Evolutionary conservation across 495 filamentous ascomycete genomes (phyloP).

Genomic region (Margaritispora aquatica): DNA sequence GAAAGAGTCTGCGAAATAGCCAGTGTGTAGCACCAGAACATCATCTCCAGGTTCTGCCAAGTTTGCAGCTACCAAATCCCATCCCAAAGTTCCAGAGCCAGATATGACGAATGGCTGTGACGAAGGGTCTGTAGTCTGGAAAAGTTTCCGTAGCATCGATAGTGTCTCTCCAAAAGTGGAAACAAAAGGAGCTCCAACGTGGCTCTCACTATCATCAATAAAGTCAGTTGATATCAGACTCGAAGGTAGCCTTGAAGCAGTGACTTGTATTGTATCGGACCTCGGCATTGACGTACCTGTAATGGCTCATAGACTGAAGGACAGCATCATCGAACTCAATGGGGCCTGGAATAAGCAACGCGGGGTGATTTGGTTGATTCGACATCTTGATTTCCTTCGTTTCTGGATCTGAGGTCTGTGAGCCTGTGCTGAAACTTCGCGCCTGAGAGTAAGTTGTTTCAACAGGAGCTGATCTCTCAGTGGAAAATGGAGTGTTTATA

Average conservation of each 20-base stretch:
- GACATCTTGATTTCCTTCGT: conserved; percentile 55
- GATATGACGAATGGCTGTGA: conserved; percentile 90
- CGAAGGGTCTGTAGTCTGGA: conserved; percentile 74
- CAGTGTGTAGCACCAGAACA: conserved; percentile 86
- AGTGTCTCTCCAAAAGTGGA: conserved; percentile 85
- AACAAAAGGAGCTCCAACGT: conserved; percentile 84
- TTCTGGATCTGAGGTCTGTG: conserved; percentile 1
- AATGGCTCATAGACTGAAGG: conserved; percentile 90
- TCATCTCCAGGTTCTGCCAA: conserved; percentile 82
- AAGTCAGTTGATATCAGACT: neutral
- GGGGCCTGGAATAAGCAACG: conserved; percentile 83
- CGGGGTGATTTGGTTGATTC: conserved; percentile 68
- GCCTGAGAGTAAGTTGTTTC: conserved; percentile 24
- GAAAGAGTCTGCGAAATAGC: conserved; percentile 97
- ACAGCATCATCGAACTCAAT: conserved; percentile 99
- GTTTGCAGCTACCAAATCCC: conserved; percentile 93
- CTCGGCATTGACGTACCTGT: conserved; percentile 74
- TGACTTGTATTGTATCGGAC: too few relatives aligned
- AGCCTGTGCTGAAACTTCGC: conserved; percentile 18
- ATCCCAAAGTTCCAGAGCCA: conserved; percentile 91
- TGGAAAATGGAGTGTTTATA: conserved; percentile 62
- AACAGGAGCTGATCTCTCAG: conserved; percentile 24
- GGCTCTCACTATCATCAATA: conserved; percentile 63
- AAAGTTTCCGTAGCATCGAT: conserved; percentile 81
- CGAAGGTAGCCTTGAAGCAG: neutral